Evolutionary conservation across 2,329 filamentous ascomycete genomes (phyloP), one percentile per base, ranked within the genome.

Genomic region (Colletotrichum lentis): DNA sequence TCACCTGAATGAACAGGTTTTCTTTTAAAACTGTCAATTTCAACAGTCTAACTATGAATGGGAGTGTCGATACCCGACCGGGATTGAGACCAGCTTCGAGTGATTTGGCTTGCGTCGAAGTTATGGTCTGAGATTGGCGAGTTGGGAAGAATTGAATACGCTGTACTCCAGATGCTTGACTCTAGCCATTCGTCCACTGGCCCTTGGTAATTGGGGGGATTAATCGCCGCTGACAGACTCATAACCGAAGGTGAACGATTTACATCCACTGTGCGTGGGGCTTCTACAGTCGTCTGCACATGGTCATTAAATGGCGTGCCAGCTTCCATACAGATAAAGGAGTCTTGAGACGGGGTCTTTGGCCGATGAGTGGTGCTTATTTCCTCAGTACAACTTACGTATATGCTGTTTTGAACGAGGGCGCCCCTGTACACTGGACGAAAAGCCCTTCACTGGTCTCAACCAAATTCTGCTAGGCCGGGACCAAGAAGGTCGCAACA

Each of bases 391-490:
- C 44, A 18, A 61, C 14, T 20, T 61, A 22, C 47, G 41, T 61
- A 5, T 53, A 61, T 14, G 58, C 35, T 16, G 24, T 24, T 2
- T 61, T 7, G 37, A 61, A 61, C 10, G 22, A 27, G 20, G 58
- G 47, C n/a, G n/a, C 46, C 7, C 46, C 46, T 27, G 16, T 20
- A 20, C 37, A 61, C 20, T 20, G 37, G 18, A 35, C 37, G 3
- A 61, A 53, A 11, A 14, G 22, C 24, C 47, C 58, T 61, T 61
- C 46, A 4, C 24, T 43, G 7, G 31, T 35, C 22, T 61, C 35
- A n/a, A 61, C 35, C 22, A 61, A 35, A 31, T 61, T 61, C 10
- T 44, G 47, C 16, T 35, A 20, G 35, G 58, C 37, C 11, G 46
- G 16, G 46, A 43, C 58, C 20, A 61, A 2, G 14, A 24, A 18